These are phyloP conservation scores for Hansenula lynferdii DNA, from an alignment of 1,139 yeast genomes.

Conservation along the genomic window DNA sequence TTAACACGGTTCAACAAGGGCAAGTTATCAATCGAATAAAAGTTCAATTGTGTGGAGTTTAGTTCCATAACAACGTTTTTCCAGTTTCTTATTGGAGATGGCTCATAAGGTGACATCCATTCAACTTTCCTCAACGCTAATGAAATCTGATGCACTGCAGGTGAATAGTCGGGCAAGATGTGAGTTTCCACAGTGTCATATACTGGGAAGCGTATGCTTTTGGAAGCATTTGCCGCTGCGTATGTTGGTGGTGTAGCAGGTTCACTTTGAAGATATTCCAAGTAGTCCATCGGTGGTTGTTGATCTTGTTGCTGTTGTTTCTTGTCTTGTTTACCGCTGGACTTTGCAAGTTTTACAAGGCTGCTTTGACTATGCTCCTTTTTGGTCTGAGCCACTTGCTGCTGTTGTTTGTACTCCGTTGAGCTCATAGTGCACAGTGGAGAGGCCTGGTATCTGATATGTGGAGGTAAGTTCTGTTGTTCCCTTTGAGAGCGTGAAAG, in stretches of 20 bases:
- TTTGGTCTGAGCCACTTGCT: not conserved
- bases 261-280: constrained; percentile 42
- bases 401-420: constrained; percentile 1
- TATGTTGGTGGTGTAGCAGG: constrained; percentile 51
- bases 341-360: not conserved
- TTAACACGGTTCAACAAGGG: constrained; percentile 14
- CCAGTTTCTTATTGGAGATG: constrained; percentile 61
- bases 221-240: constrained; percentile 26
- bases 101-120: constrained; percentile 64
- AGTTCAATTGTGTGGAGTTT: constrained; percentile 70
- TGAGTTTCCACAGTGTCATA: constrained; percentile 30
- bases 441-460: constrained; percentile 4
- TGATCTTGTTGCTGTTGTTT: not conserved
- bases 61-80: constrained; percentile 56
- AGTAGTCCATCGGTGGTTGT: constrained; percentile 19
- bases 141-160: constrained; percentile 54
- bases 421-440: constrained; percentile 2
- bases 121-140: constrained; percentile 53
- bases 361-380: not conserved
- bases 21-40: constrained; percentile 38
- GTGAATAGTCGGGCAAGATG: constrained; percentile 46
- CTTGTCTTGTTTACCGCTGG: not conserved
- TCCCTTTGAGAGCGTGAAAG: not conserved
- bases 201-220: constrained; percentile 39
- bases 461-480: not conserved